Evolutionary conservation across 2,329 filamentous ascomycete species (phyloP), one percentile per base, ranked within the genome.

Genomic region (Alternaria tenuissima): DNA sequence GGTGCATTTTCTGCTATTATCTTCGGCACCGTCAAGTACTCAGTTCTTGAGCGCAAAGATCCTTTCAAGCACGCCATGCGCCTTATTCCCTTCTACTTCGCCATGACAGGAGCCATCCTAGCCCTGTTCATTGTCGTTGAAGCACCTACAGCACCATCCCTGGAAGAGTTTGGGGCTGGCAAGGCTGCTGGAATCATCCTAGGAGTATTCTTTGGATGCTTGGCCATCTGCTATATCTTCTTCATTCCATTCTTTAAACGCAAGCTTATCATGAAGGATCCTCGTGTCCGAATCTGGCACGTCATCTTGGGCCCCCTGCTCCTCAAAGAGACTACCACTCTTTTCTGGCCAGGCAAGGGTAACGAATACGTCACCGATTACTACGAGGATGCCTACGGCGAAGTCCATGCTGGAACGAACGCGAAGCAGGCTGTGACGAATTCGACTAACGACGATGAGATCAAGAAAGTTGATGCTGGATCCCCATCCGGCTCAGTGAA

Each of bases 121-220:
- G 82, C 83, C 5, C 78, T 91, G 72, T 85, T 90, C 61, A 86
- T 91, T 57, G 82, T 90, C 47, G 76, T 84, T 59, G 80, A 83
- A 65, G 75, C 77, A 5, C 81, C 80, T 9, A 72, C 68, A 14
- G 71, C 69, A 5, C 69, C 69, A 11, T 74, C 71, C 8, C 65
- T 72, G 1, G 56, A 76, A 36, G 70, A 74, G 18, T 73, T 74
- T 38, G 72, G 72, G 24, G 71, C 64, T 41, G 72, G 72, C n/a
- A 73, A 72, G 5, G 70, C 70, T 12, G 63, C 34, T 36, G 71
- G 70, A 30, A 74, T 74, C 48, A 65, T 73, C 34, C 61, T 73
- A 2, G 70, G 70, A 22, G 70, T 72, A 30, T 73, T 73, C 55
- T 63, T 63, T 39, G 71, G 69, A 18, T 58, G 65, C 22, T 57